Evolutionary conservation across 2,329 filamentous ascomycete genomes (phyloP).

Genomic region (Fusarium napiforme): DNA sequence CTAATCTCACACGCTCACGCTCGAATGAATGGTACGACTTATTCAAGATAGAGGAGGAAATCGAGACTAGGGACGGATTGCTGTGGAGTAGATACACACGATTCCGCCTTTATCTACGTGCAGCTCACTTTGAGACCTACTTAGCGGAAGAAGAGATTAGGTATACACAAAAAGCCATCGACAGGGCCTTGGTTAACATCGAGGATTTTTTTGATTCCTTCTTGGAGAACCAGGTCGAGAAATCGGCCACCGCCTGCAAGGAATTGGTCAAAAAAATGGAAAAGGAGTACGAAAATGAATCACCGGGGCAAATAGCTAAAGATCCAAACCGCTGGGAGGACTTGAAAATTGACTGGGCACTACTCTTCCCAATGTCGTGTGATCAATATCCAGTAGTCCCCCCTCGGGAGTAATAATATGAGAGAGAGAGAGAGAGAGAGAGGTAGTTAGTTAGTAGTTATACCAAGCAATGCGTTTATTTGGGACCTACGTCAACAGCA

Average conservation of each 20-base stretch:
- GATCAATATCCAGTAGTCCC: not conserved
- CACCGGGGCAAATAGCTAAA: not conserved
- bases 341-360: no score
- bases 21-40: not conserved
- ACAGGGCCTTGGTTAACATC: accelerated
- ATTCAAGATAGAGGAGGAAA: not conserved
- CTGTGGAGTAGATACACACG: not conserved
- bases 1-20: not conserved
- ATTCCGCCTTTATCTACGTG: not conserved
- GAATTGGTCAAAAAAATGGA: not conserved
- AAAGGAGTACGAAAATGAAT: not conserved
- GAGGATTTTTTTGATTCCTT: not conserved
- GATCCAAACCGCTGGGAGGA: not conserved
- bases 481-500: no score
- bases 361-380: no score
- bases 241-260: not conserved
- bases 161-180: not conserved
- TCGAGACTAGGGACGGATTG: not conserved
- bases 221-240: not conserved
- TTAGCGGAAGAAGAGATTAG: not conserved
- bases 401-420: not conserved
- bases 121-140: not conserved
- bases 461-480: no score
- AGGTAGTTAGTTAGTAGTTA: no score
- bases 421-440: no score